These are phyloP conservation scores for Tausonia pullulans DNA, from an alignment of 1,284 basidiomycete species.

Conservation along the genomic window DNA sequence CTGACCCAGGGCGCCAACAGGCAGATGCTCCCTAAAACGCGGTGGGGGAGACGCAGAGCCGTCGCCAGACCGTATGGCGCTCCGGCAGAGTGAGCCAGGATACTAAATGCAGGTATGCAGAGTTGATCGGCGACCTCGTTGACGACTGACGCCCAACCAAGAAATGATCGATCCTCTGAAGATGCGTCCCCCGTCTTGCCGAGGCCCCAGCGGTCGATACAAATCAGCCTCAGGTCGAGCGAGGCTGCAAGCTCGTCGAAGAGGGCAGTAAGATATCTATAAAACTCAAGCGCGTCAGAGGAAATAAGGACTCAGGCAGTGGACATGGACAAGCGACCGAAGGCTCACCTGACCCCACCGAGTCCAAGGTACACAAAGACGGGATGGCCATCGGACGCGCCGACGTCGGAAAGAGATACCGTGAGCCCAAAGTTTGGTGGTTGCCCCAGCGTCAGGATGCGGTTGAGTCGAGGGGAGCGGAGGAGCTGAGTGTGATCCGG, in stretches of 20 bases:
- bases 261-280: constrained; percentile 68
- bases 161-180: constrained; percentile 57
- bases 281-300: too few relatives aligned
- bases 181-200: constrained; percentile 67
- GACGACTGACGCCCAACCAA: constrained; percentile 83
- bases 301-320: too few relatives aligned
- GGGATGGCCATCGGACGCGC: constrained; percentile 66
- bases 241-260: constrained; percentile 93
- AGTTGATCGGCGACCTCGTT: constrained; percentile 78
- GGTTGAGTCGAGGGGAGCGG: constrained; percentile 71
- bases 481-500: constrained; percentile 45
- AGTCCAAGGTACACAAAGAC: constrained; percentile 85
- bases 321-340: too few relatives aligned
- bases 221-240: constrained; percentile 75
- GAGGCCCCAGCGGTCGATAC: constrained; percentile 92
- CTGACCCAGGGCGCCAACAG: constrained; percentile 95
- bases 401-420: constrained; percentile 89
- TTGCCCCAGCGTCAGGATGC: constrained; percentile 62
- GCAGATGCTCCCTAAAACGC: constrained; percentile 74
- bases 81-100: constrained; percentile 95
- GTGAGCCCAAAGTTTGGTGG: constrained; percentile 62
- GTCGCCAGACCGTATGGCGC: constrained; percentile 87
- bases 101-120: constrained; percentile 63
- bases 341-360: constrained; percentile 60
- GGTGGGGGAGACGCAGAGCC: constrained; percentile 57